phyloP scores from a whole-genome alignment of 2,329 filamentous ascomycete genomes.

The Diaporthe sp. region DNA sequence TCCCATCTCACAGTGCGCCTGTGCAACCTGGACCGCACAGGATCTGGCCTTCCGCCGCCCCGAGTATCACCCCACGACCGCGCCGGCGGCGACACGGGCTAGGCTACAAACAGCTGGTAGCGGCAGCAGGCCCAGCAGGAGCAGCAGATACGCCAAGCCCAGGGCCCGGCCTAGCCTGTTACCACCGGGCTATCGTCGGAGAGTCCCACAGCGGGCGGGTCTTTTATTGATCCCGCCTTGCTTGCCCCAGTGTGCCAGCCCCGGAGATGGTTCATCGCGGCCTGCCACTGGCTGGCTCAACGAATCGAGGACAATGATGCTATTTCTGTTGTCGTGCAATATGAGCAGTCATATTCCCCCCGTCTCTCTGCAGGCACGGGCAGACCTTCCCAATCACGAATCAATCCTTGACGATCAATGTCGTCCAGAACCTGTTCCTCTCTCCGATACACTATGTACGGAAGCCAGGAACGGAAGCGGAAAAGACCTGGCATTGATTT shows the following conservation, averaged over 20 bases:
- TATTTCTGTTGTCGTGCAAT: conserved; percentile 19
- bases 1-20: conserved; percentile 15
- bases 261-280: background rate
- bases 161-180: background rate
- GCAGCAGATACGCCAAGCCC: background rate
- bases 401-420: background rate
- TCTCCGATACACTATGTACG: background rate
- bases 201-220: conserved; percentile 8
- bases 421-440: background rate
- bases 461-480: background rate
- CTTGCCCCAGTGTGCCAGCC: conserved; percentile 8
- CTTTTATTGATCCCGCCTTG: conserved; percentile 15
- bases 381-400: conserved; percentile 7
- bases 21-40: background rate
- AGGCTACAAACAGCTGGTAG: background rate
- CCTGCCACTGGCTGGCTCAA: conserved; percentile 5
- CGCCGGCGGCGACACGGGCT: conserved; percentile 12
- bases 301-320: background rate
- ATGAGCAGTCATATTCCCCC: conserved; percentile 11
- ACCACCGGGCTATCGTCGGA: conserved; percentile 1
- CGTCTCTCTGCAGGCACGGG: conserved; percentile 4
- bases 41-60: conserved; percentile 17
- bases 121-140: background rate
- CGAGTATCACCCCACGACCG: background rate
- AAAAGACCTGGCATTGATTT: background rate